Percentiles rank a stretch among this genome's conserved stretches.
Conservation (phyloP, 2,329 filamentous ascomycete genomes). For the Trichoderma koningii region DNA sequence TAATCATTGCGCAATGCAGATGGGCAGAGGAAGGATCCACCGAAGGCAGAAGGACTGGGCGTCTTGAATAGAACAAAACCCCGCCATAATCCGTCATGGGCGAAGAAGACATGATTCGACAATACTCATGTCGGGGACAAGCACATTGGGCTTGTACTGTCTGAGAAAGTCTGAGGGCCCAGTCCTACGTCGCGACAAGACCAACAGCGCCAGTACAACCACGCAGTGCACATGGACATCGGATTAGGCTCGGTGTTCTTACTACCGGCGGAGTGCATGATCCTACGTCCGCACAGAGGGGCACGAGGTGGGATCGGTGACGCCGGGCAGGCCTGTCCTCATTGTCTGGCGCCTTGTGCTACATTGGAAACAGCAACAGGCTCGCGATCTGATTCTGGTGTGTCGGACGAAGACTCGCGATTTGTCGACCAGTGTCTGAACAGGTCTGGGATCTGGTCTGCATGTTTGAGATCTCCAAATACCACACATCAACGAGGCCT, state of each 20-base stretch:
- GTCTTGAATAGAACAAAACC: background rate
- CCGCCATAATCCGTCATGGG: constrained; percentile 10
- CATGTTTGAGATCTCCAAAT: constrained; percentile 17
- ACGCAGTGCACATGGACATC: constrained; percentile 8
- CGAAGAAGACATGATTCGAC: background rate
- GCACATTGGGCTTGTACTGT: background rate
- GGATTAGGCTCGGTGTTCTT: constrained; percentile 18
- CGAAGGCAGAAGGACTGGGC: background rate
- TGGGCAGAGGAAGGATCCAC: background rate
- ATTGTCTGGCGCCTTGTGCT: constrained; percentile 12
- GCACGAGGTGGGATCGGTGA: constrained; percentile 20
- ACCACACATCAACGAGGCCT: background rate
- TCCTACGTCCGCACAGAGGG: constrained; percentile 23
- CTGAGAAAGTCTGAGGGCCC: background rate
- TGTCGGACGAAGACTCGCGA: background rate
- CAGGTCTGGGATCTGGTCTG: constrained; percentile 7
- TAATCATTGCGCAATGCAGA: background rate
- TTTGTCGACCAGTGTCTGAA: background rate
- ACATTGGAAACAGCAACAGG: background rate
- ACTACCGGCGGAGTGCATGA: constrained; percentile 24
- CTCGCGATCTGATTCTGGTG: background rate
- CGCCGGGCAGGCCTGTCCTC: constrained; percentile 19
- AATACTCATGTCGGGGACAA: background rate
- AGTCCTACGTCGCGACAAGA: constrained; percentile 1
- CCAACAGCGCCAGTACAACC: background rate